phyloP scores from a whole-genome alignment of 192 early-diverging fungal species.

The Backusella morwellensis region DNA sequence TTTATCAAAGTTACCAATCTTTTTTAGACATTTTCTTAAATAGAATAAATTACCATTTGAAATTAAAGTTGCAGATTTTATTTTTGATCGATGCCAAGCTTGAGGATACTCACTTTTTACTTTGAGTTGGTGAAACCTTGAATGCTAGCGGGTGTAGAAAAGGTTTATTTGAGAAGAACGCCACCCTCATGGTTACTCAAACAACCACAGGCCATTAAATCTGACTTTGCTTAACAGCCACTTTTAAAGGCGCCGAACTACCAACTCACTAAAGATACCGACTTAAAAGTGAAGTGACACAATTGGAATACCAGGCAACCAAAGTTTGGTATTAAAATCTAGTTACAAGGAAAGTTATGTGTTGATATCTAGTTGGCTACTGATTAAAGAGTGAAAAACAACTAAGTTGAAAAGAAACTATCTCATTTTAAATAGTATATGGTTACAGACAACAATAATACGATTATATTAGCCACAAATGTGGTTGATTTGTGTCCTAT shows the following conservation, averaged over 20 bases:
- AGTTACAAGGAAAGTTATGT: not conserved
- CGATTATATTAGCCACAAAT: not conserved
- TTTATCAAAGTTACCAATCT: not conserved
- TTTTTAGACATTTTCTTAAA: not conserved
- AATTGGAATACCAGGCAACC: not conserved
- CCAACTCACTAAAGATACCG: not conserved
- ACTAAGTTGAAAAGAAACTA: not conserved
- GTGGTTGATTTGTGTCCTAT: not conserved
- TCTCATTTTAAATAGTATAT: not conserved
- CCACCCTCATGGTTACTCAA: constrained; percentile 3
- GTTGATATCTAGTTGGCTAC: not conserved
- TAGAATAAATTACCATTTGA: not conserved
- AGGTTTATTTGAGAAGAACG: constrained; percentile 2
- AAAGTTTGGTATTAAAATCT: not conserved
- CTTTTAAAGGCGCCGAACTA: constrained; percentile 1
- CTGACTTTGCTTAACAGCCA: not conserved
- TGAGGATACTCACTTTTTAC: not conserved
- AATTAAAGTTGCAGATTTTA: not conserved
- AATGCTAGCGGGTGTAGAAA: not conserved
- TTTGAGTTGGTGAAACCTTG: not conserved
- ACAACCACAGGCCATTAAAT: not conserved
- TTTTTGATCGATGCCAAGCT: not conserved
- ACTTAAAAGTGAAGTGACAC: not conserved
- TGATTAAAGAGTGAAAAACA: not conserved
- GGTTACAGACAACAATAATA: not conserved